These are phyloP conservation scores for Wickerhamomyces rabaulensis DNA, from an alignment of 805 yeast genomes.

Conservation along the genomic window DNA sequence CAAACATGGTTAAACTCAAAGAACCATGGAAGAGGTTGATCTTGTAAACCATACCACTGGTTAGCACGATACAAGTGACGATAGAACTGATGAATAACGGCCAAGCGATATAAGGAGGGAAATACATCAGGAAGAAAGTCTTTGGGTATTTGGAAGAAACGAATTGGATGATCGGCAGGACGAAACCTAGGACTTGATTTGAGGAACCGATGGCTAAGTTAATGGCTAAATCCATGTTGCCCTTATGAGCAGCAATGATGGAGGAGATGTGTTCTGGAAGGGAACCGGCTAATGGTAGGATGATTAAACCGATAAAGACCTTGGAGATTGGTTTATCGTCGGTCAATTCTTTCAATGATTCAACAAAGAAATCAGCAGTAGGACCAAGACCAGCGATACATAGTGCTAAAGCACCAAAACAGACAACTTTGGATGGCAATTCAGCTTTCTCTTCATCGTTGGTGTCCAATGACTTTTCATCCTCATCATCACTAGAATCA, in stretches of 20 bases:
- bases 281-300: constrained; percentile 21
- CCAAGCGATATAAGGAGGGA: constrained; percentile 2
- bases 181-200: constrained; percentile 20
- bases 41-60: constrained; percentile 3
- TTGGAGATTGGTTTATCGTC: constrained; percentile 19
- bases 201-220: constrained; percentile 18
- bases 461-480: background rate
- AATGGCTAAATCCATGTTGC: constrained; percentile 17
- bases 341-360: constrained; percentile 16
- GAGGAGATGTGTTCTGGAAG: constrained; percentile 21
- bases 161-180: constrained; percentile 20
- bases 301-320: constrained; percentile 20
- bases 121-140: constrained; percentile 15
- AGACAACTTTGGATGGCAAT: constrained; percentile 13
- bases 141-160: constrained; percentile 17
- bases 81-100: constrained; percentile 5
- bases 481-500: constrained; percentile 5
- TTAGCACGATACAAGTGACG: constrained; percentile 1
- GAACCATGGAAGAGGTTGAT: constrained; percentile 7
- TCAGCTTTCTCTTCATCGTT: constrained; percentile 6
- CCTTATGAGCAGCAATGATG: constrained; percentile 17
- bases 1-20: constrained; percentile 1
- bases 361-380: constrained; percentile 20
- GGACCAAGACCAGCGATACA: constrained; percentile 21
- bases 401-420: constrained; percentile 18